Evolutionary conservation across 2,329 filamentous ascomycete genomes (phyloP), one percentile per base, ranked within the genome.

Genomic region (Nectriaceae sp.): DNA sequence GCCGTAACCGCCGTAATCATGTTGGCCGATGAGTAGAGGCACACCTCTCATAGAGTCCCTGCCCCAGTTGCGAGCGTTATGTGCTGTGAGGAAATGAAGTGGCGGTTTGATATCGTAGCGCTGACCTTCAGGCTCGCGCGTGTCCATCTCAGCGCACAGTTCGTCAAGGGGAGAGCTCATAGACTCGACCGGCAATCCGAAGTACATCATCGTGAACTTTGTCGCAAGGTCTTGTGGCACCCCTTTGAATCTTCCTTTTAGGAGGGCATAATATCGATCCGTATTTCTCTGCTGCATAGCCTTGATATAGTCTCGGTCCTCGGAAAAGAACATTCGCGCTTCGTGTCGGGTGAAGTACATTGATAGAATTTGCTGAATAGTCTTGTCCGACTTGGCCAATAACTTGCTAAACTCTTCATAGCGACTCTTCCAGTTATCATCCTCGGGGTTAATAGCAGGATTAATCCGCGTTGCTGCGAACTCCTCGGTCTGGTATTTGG

Each of bases 151-250:
- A 31, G 46, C 46, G 11, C 60, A 49, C 20, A 67, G 57, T 3
- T 63, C 57, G 35, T 65, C 63, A 21, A 61, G n/a, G 4, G 39
- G 31, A 4, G 53, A 49, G 1, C 53, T 36, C 8, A 68, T 49
- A 11, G 76, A 74, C 42, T 71, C 71, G 3, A 77, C 64, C 0
- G 74, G 73, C 5, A 77, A 55, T 1, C 75, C 76, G 49, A 77
- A 78, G 57, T 72, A 77, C 38, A 76, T 62, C 63, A 76, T 68
- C 0, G 75, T 63, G 47, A 79, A 48, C 55, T 76, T 77, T n/a
- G 70, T 66, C 3, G 65, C 63, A 15, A 75, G 47, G 1, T 63
- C 61, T 4, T 61, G 52, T 2, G 49, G 20, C 6, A 63, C 50
- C 4, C 49, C 59, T 10, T 59, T 60, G 49, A 74, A 72, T 1